A percentile compares a stretch with the other conserved stretches of the same genome.
These are phyloP conservation scores for Silene conica DNA, from an alignment of 148 eudicot genomes.

Conservation along the genomic window DNA sequence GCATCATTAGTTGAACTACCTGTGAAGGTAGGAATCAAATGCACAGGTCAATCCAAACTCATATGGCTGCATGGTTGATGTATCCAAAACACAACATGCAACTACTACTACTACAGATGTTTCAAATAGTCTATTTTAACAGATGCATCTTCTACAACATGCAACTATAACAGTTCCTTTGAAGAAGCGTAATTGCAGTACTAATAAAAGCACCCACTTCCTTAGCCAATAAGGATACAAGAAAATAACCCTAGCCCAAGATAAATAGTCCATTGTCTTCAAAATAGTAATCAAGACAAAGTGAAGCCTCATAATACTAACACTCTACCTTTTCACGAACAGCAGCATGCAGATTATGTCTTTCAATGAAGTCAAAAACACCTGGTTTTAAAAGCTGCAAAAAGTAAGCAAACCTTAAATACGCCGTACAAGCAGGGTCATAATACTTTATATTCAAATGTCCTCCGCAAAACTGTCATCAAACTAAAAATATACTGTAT, in stretches of 20 bases:
- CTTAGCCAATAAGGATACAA: neutral
- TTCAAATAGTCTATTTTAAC: neutral
- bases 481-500: neutral
- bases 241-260: neutral
- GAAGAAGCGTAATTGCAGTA: neutral
- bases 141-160: neutral
- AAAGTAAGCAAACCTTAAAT: conserved; percentile 1
- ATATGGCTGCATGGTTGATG: neutral
- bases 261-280: neutral
- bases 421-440: conserved; percentile 9
- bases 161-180: neutral
- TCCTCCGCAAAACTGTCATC: conserved; percentile 10
- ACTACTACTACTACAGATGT: neutral
- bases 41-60: neutral
- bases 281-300: neutral
- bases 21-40: conserved; percentile 25
- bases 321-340: conserved; percentile 80
- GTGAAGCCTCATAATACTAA: neutral
- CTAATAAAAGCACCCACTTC: neutral
- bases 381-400: conserved; percentile 87
- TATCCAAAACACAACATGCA: neutral
- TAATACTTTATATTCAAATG: conserved; percentile 9
- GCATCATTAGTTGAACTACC: conserved; percentile 90
- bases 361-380: conserved; percentile 89
- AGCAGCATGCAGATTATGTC: conserved; percentile 73